Base-by-base conservation (phyloP, 2,329 filamentous ascomycete species). In the Orbilia javanica region DNA sequence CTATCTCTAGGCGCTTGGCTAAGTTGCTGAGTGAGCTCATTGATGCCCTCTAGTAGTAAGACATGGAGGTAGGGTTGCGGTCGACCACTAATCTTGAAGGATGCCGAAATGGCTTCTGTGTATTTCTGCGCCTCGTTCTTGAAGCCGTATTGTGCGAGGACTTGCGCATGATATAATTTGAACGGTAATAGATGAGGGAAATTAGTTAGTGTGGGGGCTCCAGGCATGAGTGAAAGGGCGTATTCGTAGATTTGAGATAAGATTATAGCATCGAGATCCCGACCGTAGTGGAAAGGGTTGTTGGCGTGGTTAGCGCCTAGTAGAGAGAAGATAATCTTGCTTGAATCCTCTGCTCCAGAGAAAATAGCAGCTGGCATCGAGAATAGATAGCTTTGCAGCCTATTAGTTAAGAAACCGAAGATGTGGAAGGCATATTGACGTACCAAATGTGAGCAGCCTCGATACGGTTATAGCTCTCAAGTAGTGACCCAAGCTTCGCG, bases 181-280 rank as follows among this genome's bases (percentile, higher is more conserved):
- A 97, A 98, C 0, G 91, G 90, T 72, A 96, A 90, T 36, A 99
- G 85, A 84, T 99, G 94, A 11, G 95, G 93, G 73, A 92, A 88
- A 36, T 89, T 86, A 0, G 87, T 84, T 8, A 87, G 84, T 22
- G 87, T 85, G 1, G 88, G 87, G 29, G 87, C 86, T 22, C 88
- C 88, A 1, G 91, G 87, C 7, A 71, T 31, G 13, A 98, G 88
- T 8, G 92, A 92, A 10, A 93, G 86, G 0, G 93, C 94, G 83
- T 93, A 98, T 83, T 99, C 96, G 82, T 96, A 98, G 0, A 97
- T 90, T 84, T 99, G 96, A 48, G 93, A 98, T n/a, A 99, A 88
- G 63, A 97, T 87, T n/a, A 97, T 89, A 3, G 93, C 89, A 82
- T 98, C 94, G 5, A 92, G 88, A 81, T 98, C 94, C 80, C 91